These are phyloP conservation scores for Paramecium biaurelia DNA, from an alignment of 73 alveolate species.

Conservation along the genomic window DNA sequence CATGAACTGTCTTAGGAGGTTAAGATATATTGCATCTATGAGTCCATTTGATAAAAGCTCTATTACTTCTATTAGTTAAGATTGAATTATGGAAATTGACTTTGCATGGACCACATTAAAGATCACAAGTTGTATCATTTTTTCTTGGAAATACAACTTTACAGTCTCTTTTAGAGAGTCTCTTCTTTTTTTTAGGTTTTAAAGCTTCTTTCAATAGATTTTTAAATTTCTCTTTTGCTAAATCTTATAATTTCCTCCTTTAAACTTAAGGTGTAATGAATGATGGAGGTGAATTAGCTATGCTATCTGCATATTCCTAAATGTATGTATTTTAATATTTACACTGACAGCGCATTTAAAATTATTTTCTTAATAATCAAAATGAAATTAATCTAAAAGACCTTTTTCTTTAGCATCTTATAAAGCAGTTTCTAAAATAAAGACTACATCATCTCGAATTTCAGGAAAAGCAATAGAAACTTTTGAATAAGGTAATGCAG, in stretches of 20 bases:
- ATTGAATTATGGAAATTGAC: background rate
- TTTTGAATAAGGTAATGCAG: background rate
- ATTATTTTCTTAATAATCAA: background rate
- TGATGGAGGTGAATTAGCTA: background rate
- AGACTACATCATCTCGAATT: background rate
- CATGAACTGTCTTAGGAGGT: background rate
- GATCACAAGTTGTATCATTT: background rate
- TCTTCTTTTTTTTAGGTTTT: background rate
- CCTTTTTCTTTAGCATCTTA: background rate
- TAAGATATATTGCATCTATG: background rate
- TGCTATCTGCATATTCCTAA: conserved; percentile 30
- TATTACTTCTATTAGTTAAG: background rate
- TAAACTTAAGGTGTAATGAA: background rate
- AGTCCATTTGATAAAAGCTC: background rate
- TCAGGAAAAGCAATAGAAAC: background rate
- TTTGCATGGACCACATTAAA: background rate
- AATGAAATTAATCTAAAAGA: background rate
- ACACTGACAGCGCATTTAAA: background rate
- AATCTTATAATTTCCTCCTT: background rate
- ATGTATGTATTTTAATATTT: background rate
- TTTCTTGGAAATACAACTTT: background rate
- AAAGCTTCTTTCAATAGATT: background rate
- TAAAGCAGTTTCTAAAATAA: background rate
- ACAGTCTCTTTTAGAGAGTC: background rate
- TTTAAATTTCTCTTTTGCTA: conserved; percentile 4